A percentile compares a stretch with the other conserved stretches of the same genome.
These are phyloP conservation scores for Ashbya aceris DNA, from an alignment of 1,139 yeast genomes.

Conservation along the genomic window DNA sequence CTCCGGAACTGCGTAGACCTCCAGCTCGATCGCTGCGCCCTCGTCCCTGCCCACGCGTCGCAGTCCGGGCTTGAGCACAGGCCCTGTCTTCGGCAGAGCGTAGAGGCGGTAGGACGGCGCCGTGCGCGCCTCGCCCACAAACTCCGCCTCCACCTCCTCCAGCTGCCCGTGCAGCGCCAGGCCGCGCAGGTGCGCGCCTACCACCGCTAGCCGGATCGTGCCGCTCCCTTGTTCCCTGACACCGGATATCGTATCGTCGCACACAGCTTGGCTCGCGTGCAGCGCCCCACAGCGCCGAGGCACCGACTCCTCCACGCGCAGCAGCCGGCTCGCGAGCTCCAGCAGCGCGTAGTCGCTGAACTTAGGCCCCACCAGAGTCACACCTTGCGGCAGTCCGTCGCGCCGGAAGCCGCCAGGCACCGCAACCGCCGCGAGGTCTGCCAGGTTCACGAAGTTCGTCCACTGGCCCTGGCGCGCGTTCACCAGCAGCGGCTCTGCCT, in stretches of 20 bases:
- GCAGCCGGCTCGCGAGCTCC: slow-evolving; percentile 68
- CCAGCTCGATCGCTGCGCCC: slow-evolving; percentile 62
- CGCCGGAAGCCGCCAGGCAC: slow-evolving; percentile 78
- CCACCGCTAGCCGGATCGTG: slow-evolving; percentile 71
- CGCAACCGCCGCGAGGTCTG: slow-evolving; percentile 86
- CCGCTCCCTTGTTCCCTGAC: slow-evolving; percentile 34
- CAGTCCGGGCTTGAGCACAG: slow-evolving; percentile 82
- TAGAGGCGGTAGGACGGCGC: slow-evolving; percentile 66
- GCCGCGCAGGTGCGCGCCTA: slow-evolving; percentile 89
- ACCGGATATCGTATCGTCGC: slow-evolving; percentile 35
- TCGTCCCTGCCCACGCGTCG: slow-evolving; percentile 45
- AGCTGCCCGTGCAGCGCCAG: slow-evolving; percentile 92
- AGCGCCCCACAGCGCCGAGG: slow-evolving; percentile 41
- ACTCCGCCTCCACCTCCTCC: slow-evolving; percentile 72
- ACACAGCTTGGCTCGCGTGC: slow-evolving; percentile 14
- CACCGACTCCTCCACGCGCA: slow-evolving; percentile 41
- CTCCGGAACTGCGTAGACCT: slow-evolving; percentile 72
- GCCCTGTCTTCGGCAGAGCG: slow-evolving; percentile 67
- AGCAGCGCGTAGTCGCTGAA: slow-evolving; percentile 84
- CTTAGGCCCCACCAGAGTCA: slow-evolving; percentile 71
- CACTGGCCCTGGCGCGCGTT: slow-evolving; percentile 93
- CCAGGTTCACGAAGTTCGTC: slow-evolving; percentile 91
- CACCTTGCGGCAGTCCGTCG: slow-evolving; percentile 86
- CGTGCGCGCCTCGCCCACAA: slow-evolving; percentile 57
- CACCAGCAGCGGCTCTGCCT: slow-evolving; percentile 66